Conservation (phyloP, 148 eudicot species). For the Limonium bicolor region DNA sequence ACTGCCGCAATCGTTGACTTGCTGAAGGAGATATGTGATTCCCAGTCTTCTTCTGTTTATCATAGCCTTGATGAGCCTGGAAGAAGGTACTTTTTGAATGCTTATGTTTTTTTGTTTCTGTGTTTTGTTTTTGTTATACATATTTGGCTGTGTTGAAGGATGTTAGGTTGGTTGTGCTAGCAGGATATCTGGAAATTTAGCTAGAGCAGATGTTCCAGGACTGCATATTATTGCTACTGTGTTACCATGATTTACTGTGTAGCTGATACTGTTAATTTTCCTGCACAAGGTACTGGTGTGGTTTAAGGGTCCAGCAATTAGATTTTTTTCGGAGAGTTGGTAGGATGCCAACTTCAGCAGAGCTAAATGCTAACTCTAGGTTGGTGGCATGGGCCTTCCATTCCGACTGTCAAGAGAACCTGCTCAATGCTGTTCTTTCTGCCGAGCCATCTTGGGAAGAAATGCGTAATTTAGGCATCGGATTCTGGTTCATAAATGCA, state of each 20-base stretch:
- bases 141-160: neutral
- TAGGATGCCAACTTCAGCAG: constrained; percentile 34
- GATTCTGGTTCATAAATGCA: constrained; percentile 82
- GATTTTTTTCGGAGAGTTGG: constrained; percentile 32
- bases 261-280: neutral
- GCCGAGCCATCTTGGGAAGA: constrained; percentile 84
- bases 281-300: constrained; percentile 71
- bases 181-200: too few relatives aligned
- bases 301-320: constrained; percentile 67
- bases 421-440: constrained; percentile 50
- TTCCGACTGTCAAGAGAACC: constrained; percentile 88
- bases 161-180: neutral
- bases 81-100: constrained; percentile 45
- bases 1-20: constrained; percentile 55
- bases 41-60: constrained; percentile 50
- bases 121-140: too few relatives aligned
- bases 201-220: too few relatives aligned
- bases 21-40: constrained; percentile 54
- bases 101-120: neutral
- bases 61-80: constrained; percentile 88
- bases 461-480: constrained; percentile 74
- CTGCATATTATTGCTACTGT: constrained; percentile 1
- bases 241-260: neutral
- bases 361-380: constrained; percentile 47
- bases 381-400: constrained; percentile 87